These are phyloP conservation scores for Cetraspora pellucida DNA, from an alignment of 192 early-diverging fungal genomes.

Conservation along the genomic window DNA sequence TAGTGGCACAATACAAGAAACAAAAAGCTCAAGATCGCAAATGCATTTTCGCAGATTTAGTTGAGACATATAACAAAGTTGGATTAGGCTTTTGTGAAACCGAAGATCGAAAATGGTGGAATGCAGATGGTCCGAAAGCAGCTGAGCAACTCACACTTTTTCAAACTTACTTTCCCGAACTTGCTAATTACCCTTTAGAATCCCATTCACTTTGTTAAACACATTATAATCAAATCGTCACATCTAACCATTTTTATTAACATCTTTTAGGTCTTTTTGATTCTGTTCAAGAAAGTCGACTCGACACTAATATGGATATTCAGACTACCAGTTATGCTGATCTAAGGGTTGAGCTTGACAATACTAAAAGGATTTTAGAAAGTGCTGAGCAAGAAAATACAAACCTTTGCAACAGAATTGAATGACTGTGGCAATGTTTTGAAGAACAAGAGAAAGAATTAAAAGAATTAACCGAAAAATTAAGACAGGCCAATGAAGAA, in stretches of 20 bases:
- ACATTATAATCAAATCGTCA: too few relatives aligned
- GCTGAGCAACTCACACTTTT: too few relatives aligned
- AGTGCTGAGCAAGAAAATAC: neutral
- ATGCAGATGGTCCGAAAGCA: too few relatives aligned
- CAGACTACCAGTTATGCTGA: neutral
- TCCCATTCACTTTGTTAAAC: too few relatives aligned
- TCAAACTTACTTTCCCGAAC: too few relatives aligned
- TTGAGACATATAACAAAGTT: neutral
- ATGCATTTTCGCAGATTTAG: conserved; percentile 11
- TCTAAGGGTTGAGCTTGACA: neutral
- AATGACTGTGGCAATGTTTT: neutral
- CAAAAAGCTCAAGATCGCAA: neutral
- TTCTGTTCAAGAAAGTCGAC: neutral
- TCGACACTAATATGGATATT: neutral
- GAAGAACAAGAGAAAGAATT: conserved; percentile 15
- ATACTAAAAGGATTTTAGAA: neutral
- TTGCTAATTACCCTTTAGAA: too few relatives aligned
- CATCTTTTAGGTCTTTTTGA: too few relatives aligned
- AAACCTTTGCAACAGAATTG: neutral
- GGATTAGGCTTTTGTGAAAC: neutral
- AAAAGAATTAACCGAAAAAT: conserved; percentile 2
- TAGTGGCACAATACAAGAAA: conserved; percentile 17
- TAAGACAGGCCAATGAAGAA: neutral
- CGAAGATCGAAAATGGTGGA: conserved; percentile 5
- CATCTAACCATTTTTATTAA: too few relatives aligned